Evolutionary conservation across 179 eudicot genomes (phyloP).

Genomic region (Spergularia azorica): DNA sequence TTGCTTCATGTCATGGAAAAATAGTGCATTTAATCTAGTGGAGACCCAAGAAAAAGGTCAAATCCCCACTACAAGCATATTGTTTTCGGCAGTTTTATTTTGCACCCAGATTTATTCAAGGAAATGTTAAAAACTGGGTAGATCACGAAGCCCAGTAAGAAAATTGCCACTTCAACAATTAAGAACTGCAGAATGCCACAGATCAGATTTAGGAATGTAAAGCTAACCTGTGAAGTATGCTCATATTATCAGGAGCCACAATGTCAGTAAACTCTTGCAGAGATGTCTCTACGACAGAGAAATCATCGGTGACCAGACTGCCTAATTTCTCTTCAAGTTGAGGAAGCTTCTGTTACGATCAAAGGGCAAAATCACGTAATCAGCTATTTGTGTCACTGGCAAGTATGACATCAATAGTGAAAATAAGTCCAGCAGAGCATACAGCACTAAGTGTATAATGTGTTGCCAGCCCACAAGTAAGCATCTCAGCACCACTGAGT

Average conservation of each 20-base stretch:
- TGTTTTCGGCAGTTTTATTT: not conserved
- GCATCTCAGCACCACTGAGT: conserved; percentile 85
- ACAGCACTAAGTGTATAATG: conserved; percentile 70
- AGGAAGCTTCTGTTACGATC: conserved; percentile 66
- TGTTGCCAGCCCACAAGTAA: conserved; percentile 91
- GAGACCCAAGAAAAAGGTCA: not conserved
- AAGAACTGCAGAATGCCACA: not conserved
- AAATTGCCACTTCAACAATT: conserved; percentile 1
- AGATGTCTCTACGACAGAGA: conserved; percentile 67
- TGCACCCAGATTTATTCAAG: not conserved
- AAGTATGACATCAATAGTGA: conserved; percentile 15
- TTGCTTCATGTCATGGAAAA: too few relatives aligned
- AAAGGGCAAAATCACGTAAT: conserved; percentile 1
- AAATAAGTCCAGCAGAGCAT: conserved; percentile 28
- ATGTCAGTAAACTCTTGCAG: conserved; percentile 55
- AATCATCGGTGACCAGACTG: conserved; percentile 74
- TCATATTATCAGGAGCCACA: conserved; percentile 65
- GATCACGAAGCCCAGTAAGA: not conserved
- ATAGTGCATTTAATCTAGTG: not conserved
- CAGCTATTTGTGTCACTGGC: conserved; percentile 12
- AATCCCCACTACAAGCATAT: not conserved
- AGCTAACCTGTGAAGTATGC: conserved; percentile 69
- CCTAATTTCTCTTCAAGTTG: conserved; percentile 71
- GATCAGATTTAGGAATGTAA: conserved; percentile 7
- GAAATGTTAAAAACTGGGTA: not conserved